Evolutionary conservation across 2,329 filamentous ascomycete genomes (phyloP).

Genomic region (Ophiosphaerella korrae): DNA sequence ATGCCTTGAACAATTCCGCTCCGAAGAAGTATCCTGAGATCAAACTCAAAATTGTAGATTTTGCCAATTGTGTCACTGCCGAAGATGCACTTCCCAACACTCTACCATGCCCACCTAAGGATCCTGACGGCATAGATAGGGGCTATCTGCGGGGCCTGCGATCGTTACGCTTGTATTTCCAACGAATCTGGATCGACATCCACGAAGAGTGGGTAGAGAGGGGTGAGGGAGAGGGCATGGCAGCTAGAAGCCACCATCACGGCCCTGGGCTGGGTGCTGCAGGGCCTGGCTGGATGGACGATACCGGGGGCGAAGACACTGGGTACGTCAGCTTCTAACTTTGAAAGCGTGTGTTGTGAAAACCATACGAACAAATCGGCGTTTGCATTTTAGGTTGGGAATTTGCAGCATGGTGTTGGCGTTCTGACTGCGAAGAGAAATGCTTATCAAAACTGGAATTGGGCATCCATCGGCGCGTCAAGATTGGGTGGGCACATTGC

Average conservation of each 20-base stretch:
- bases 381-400: too few relatives aligned
- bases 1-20: slow-evolving; percentile 4
- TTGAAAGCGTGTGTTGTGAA: too few relatives aligned
- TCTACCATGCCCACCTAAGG: slow-evolving; percentile 75
- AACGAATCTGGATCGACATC: slow-evolving; percentile 83
- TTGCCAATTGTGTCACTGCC: slow-evolving; percentile 94
- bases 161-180: slow-evolving; percentile 80
- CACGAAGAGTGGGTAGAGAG: slow-evolving; percentile 53
- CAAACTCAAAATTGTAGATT: slow-evolving; percentile 97
- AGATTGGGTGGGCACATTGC: too few relatives aligned
- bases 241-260: slow-evolving; percentile 33
- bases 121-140: slow-evolving; percentile 80
- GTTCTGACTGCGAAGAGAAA: too few relatives aligned
- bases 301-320: slow-evolving; percentile 38
- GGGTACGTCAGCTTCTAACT: slow-evolving; percentile 46
- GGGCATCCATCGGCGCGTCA: too few relatives aligned
- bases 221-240: slow-evolving; percentile 49
- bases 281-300: slow-evolving; percentile 43
- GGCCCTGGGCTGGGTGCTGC: slow-evolving; percentile 41
- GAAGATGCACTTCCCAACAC: slow-evolving; percentile 69
- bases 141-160: slow-evolving; percentile 87
- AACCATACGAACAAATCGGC: too few relatives aligned
- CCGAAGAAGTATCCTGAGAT: slow-evolving; percentile 59
- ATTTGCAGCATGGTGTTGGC: too few relatives aligned
- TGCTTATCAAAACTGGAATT: too few relatives aligned